Conservation (phyloP, 2,329 filamentous ascomycete genomes). For the Fusarium duplospermum region DNA sequence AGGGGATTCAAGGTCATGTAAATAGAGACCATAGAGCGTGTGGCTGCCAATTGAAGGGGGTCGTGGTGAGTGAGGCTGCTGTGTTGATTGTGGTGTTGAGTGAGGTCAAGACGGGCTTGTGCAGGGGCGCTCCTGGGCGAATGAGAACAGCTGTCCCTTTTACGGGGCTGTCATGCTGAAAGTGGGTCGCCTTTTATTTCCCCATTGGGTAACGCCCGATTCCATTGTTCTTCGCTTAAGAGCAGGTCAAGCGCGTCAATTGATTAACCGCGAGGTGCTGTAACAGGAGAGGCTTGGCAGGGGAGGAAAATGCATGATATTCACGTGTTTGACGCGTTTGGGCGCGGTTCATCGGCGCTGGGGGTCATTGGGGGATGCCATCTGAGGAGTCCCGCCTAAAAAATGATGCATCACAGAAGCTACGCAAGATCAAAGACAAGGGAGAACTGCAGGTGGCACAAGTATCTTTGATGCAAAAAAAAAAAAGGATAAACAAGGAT, state of each 20-base stretch:
- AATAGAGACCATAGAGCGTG: background rate
- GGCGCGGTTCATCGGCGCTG: background rate
- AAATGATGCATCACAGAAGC: background rate
- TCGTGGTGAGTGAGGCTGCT: background rate
- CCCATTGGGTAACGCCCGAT: conserved; percentile 4
- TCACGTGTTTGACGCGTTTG: background rate
- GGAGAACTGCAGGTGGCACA: background rate
- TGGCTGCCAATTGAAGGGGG: background rate
- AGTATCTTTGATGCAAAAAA: background rate
- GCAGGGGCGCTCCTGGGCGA: conserved; percentile 23
- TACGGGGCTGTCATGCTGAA: conserved; percentile 15
- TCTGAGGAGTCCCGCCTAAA: background rate
- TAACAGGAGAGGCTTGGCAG: background rate
- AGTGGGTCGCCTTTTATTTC: background rate
- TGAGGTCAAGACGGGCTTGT: conserved; percentile 33
- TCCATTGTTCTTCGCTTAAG: background rate
- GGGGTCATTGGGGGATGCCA: background rate
- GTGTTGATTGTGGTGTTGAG: background rate
- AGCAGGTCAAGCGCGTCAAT: background rate
- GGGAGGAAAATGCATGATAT: background rate
- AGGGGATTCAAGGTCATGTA: background rate
- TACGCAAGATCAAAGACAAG: background rate
- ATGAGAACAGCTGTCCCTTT: conserved; percentile 38
- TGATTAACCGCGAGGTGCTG: background rate
- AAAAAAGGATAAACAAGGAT: background rate